phyloP scores from a whole-genome alignment of 1,284 basidiomycete genomes.

The Cryptococcus sp. region DNA sequence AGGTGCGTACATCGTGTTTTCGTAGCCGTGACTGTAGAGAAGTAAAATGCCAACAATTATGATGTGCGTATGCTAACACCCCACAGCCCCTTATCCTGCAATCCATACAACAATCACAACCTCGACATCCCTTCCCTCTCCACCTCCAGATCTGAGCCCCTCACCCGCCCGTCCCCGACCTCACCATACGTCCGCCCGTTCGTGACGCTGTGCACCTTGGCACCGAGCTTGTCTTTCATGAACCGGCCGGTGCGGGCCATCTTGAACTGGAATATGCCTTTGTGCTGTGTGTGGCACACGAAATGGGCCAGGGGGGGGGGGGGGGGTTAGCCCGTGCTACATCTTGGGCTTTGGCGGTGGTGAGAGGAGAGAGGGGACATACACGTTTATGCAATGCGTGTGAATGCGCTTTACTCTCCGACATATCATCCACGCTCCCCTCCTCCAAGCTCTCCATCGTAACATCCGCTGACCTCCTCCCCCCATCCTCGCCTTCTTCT shows the following conservation, averaged over 20 bases:
- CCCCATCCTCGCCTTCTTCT: conserved; percentile 11
- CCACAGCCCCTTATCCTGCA: background rate
- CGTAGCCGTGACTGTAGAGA: background rate
- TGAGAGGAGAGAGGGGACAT: conserved; percentile 4
- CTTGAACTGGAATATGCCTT: conserved; percentile 49
- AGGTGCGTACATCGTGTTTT: too few relatives aligned
- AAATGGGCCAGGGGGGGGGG: background rate
- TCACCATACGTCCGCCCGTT: conserved; percentile 11
- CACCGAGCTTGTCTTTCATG: conserved; percentile 46
- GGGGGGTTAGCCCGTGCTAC: background rate
- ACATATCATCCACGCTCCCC: conserved; percentile 24
- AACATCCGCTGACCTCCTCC: background rate
- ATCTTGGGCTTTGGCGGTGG: background rate
- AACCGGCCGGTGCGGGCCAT: conserved; percentile 45
- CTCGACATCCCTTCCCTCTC: conserved; percentile 47
- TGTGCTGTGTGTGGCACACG: conserved; percentile 26
- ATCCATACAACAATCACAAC: conserved; percentile 15
- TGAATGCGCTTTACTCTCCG: conserved; percentile 30
- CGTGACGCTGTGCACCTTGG: conserved; percentile 29
- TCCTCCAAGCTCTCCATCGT: conserved; percentile 5
- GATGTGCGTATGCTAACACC: background rate
- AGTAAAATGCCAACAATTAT: background rate
- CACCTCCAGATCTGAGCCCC: conserved; percentile 41
- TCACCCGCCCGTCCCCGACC: conserved; percentile 18
- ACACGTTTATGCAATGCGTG: conserved; percentile 43